phyloP scores from a whole-genome alignment of 2,329 filamentous ascomycete genomes.

The Endoconidiophora polonica region DNA sequence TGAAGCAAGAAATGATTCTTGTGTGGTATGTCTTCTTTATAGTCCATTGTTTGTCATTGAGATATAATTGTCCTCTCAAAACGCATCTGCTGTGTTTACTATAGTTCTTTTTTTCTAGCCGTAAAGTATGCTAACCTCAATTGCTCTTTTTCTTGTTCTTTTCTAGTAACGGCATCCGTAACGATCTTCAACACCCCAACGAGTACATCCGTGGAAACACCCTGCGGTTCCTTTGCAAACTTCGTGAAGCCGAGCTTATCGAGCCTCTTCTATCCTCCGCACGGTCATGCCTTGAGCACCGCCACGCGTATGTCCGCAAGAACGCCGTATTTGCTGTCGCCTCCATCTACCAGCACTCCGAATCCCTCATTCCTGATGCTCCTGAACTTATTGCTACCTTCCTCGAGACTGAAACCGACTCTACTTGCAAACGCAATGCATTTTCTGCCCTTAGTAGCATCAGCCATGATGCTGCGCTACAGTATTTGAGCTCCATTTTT shows the following conservation, averaged over 20 bases:
- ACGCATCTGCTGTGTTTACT: background rate
- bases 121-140: background rate
- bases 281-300: slow-evolving; percentile 81
- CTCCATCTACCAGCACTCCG: slow-evolving; percentile 81
- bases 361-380: slow-evolving; percentile 84
- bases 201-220: slow-evolving; percentile 98
- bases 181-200: slow-evolving; percentile 92
- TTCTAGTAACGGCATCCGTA: slow-evolving; percentile 83
- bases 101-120: slow-evolving; percentile 15
- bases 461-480: slow-evolving; percentile 79
- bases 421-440: slow-evolving; percentile 94
- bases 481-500: slow-evolving; percentile 77
- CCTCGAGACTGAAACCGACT: slow-evolving; percentile 77
- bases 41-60: background rate
- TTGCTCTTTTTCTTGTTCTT: background rate
- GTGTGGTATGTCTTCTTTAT: slow-evolving; percentile 53
- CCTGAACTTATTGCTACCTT: slow-evolving; percentile 82
- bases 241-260: slow-evolving; percentile 87
- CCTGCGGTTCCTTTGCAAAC: slow-evolving; percentile 91
- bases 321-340: slow-evolving; percentile 92
- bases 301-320: slow-evolving; percentile 95
- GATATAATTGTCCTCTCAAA: background rate
- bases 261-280: slow-evolving; percentile 89
- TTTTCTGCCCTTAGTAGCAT: slow-evolving; percentile 84
- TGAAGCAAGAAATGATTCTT: slow-evolving; percentile 99